phyloP scores from a whole-genome alignment of 768 basidiomycete species.

The Lanmaoa rubissima region DNA sequence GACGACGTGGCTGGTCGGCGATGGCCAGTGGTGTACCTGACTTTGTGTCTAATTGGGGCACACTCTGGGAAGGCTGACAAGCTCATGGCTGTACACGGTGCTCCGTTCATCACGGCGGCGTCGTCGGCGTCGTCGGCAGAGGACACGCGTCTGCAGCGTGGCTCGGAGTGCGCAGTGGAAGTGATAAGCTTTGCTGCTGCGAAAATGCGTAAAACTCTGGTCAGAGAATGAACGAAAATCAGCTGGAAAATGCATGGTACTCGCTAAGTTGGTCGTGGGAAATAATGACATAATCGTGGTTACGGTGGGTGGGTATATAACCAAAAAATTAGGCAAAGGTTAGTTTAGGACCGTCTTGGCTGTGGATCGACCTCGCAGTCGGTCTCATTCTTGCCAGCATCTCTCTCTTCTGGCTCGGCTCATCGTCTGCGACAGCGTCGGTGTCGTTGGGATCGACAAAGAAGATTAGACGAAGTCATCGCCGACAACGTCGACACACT shows the following conservation, averaged over 20 bases:
- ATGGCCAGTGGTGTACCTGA: conserved; percentile 27
- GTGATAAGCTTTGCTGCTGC: background rate
- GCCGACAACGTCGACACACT: conserved; percentile 20
- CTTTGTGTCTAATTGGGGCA: conserved; percentile 13
- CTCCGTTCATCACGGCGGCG: background rate
- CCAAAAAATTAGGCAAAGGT: conserved; percentile 19
- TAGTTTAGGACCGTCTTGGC: conserved; percentile 32
- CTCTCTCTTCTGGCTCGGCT: conserved; percentile 31
- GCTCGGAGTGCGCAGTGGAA: background rate
- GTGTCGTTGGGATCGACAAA: conserved; percentile 39
- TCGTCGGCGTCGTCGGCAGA: conserved; percentile 10
- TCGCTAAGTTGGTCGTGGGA: conserved; percentile 23
- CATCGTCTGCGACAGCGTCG: conserved; percentile 43
- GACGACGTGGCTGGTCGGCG: conserved; percentile 15
- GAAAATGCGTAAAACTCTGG: conserved; percentile 7
- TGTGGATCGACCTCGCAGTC: conserved; percentile 48
- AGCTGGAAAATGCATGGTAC: background rate
- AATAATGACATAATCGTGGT: conserved; percentile 23
- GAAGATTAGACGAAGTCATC: conserved; percentile 32
- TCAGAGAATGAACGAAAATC: background rate
- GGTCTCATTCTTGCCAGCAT: conserved; percentile 40
- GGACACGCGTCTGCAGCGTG: conserved; percentile 12
- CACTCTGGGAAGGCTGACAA: conserved; percentile 10
- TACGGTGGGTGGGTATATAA: conserved; percentile 21
- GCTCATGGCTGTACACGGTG: background rate